These are phyloP conservation scores for Cercophora samala DNA, from an alignment of 495 filamentous ascomycete species.

Conservation along the genomic window DNA sequence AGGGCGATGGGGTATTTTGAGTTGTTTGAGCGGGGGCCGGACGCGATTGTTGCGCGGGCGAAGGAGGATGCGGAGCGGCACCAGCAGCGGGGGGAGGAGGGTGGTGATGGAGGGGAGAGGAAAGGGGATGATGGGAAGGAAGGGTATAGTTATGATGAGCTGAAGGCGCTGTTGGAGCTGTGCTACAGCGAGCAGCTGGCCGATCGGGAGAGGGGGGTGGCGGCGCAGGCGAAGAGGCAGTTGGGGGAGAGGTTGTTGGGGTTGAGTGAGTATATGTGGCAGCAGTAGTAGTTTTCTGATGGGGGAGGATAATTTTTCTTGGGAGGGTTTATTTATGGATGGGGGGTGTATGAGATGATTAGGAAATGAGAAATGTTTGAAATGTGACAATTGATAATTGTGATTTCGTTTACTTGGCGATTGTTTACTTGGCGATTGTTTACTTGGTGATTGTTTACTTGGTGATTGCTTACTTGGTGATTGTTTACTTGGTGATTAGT, in stretches of 20 bases:
- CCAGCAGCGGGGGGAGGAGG: conserved; percentile 29
- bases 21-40: conserved; percentile 73
- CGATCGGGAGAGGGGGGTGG: conserved; percentile 68
- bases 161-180: conserved; percentile 79
- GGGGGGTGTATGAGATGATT: too few relatives aligned
- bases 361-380: background rate
- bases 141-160: conserved; percentile 75
- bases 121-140: too few relatives aligned
- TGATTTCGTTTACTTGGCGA: background rate
- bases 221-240: conserved; percentile 66
- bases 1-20: conserved; percentile 73
- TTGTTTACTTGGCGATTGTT: too few relatives aligned
- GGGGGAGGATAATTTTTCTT: too few relatives aligned
- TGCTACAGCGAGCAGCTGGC: conserved; percentile 79
- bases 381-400: background rate
- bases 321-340: too few relatives aligned
- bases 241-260: conserved; percentile 71
- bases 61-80: conserved; percentile 43
- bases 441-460: too few relatives aligned
- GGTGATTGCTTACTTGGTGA: too few relatives aligned
- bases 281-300: conserved; percentile 39
- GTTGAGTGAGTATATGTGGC: conserved; percentile 80
- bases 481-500: too few relatives aligned
- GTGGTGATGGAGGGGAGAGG: conserved; percentile 29
- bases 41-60: conserved; percentile 62